Percentiles rank a stretch among this genome's conserved stretches.
Evolutionary conservation across 2,329 filamentous ascomycete species (phyloP).

Genomic region (Alternaria postmessia): DNA sequence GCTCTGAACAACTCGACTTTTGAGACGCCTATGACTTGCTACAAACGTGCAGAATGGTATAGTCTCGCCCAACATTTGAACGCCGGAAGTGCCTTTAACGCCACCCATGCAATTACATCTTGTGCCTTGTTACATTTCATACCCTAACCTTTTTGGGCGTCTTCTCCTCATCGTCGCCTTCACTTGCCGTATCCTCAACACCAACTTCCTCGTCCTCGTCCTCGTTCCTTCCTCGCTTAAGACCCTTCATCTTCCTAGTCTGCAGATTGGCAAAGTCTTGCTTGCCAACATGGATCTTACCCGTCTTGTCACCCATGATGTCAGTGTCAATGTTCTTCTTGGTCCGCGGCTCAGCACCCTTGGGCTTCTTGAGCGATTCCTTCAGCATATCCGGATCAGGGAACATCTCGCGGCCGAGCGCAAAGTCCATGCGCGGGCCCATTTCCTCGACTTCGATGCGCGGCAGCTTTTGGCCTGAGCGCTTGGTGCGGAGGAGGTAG

Average conservation of each 20-base stretch:
- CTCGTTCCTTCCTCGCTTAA: constrained; percentile 76
- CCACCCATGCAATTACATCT: constrained; percentile 36
- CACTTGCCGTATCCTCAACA: constrained; percentile 32
- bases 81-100: constrained; percentile 37
- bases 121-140: constrained; percentile 10
- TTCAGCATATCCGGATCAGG: constrained; percentile 83
- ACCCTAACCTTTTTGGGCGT: constrained; percentile 40
- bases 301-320: constrained; percentile 93
- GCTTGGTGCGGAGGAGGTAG: constrained; percentile 87
- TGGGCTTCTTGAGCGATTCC: constrained; percentile 87
- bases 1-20: constrained; percentile 10
- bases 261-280: constrained; percentile 89
- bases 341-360: constrained; percentile 74
- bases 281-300: constrained; percentile 87
- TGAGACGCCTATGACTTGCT: constrained; percentile 10
- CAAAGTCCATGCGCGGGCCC: constrained; percentile 91
- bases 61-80: constrained; percentile 28
- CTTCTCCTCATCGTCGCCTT: constrained; percentile 28
- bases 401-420: constrained; percentile 80
- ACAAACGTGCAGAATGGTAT: constrained; percentile 32
- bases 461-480: constrained; percentile 84
- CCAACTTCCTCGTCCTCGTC: constrained; percentile 38
- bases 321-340: constrained; percentile 98
- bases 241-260: constrained; percentile 98
- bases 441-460: constrained; percentile 95